Percentiles rank a stretch among this genome's conserved stretches.
These are phyloP conservation scores for Penicillium tannophilum DNA, from an alignment of 495 filamentous ascomycete genomes.

Conservation along the genomic window DNA sequence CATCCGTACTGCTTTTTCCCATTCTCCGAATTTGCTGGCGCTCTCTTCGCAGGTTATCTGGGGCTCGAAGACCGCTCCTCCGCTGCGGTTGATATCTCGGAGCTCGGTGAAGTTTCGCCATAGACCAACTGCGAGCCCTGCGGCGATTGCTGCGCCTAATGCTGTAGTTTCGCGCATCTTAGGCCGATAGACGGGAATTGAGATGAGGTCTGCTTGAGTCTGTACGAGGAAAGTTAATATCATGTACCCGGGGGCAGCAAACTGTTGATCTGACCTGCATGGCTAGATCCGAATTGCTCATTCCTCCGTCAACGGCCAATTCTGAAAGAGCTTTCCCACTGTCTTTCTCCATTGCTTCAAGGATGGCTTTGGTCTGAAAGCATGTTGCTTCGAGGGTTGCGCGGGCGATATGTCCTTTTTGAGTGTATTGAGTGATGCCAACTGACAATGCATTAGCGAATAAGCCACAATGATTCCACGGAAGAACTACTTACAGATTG, in stretches of 20 bases:
- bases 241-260: not conserved
- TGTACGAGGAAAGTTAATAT: constrained; percentile 3
- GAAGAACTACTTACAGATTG: constrained; percentile 62
- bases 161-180: constrained; percentile 92
- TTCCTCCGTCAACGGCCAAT: constrained; percentile 89
- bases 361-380: constrained; percentile 92
- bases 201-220: constrained; percentile 48
- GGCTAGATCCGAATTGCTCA: constrained; percentile 88
- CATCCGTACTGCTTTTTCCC: constrained; percentile 87
- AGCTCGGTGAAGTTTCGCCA: constrained; percentile 84
- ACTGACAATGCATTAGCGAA: constrained; percentile 42
- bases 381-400: constrained; percentile 94
- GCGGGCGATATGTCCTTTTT: constrained; percentile 88
- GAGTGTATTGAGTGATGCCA: constrained; percentile 89
- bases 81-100: constrained; percentile 71
- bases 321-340: constrained; percentile 76
- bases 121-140: constrained; percentile 80
- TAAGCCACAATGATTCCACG: not conserved
- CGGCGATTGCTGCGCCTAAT: constrained; percentile 91
- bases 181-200: constrained; percentile 48
- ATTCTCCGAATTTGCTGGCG: constrained; percentile 66
- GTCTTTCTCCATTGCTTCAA: constrained; percentile 94
- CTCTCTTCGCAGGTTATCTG: constrained; percentile 62
- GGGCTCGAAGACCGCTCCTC: constrained; percentile 74
- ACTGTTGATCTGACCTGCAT: constrained; percentile 66